phyloP scores from a whole-genome alignment of 2,329 filamentous ascomycete species.

The Cryphonectria carpinicola region DNA sequence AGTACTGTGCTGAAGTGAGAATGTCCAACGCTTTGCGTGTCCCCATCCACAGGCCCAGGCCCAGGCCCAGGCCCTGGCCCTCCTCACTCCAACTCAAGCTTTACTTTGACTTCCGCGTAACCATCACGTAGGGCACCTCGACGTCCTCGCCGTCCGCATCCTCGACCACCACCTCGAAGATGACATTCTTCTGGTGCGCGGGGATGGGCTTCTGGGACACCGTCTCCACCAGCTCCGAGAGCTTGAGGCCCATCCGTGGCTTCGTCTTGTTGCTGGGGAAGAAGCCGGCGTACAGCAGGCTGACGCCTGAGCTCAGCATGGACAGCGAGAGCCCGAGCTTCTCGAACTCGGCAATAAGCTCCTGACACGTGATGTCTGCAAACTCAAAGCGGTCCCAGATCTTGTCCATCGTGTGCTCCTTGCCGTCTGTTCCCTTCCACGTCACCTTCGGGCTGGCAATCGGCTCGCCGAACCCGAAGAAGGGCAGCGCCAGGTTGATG shows the following conservation, averaged over 20 bases:
- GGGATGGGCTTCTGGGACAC: conserved; percentile 94
- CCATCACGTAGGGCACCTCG: conserved; percentile 95
- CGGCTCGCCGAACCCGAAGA: conserved; percentile 98
- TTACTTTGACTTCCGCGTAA: conserved; percentile 55
- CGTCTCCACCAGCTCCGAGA: conserved; percentile 84
- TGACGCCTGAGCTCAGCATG: conserved; percentile 98
- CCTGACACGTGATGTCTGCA: conserved; percentile 78
- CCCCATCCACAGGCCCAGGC: neutral
- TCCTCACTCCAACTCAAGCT: neutral
- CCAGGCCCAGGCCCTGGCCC: neutral
- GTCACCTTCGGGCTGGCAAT: conserved; percentile 91
- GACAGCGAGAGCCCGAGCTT: conserved; percentile 79
- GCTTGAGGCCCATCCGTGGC: conserved; percentile 79
- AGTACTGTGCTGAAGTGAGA: conserved; percentile 2
- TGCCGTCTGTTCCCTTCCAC: conserved; percentile 78
- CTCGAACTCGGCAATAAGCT: conserved; percentile 83
- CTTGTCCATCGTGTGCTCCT: conserved; percentile 81
- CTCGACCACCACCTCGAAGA: conserved; percentile 94
- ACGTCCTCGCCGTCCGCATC: conserved; percentile 90
- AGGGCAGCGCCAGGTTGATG: conserved; percentile 91
- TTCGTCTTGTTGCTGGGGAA: conserved; percentile 79
- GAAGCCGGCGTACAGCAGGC: conserved; percentile 91
- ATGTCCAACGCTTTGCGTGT: conserved; percentile 8
- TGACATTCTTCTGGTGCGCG: conserved; percentile 89
- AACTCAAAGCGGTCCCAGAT: conserved; percentile 98